Conservation (phyloP, 2,329 filamentous ascomycete species). For the Hypocrella siamensis region DNA sequence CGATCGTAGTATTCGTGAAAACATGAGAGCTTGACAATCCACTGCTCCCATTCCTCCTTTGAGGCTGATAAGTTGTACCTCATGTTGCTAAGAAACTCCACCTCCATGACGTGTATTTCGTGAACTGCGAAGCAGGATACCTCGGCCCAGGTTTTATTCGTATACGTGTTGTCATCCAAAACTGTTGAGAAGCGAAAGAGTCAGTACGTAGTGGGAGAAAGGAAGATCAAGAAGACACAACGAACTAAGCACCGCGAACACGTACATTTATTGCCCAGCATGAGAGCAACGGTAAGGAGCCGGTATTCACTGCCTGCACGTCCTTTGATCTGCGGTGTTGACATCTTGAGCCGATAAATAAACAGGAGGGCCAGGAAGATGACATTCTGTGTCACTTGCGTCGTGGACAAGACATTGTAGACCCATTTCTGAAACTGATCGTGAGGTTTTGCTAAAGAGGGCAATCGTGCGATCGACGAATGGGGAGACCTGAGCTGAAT, state of each 20-base stretch:
- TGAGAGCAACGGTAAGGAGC: slow-evolving; percentile 81
- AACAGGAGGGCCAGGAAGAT: slow-evolving; percentile 81
- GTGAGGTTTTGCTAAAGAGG: slow-evolving; percentile 58
- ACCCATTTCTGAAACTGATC: slow-evolving; percentile 89
- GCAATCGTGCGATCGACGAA: slow-evolving; percentile 35
- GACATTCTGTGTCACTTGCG: slow-evolving; percentile 92
- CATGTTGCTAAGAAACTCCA: slow-evolving; percentile 99
- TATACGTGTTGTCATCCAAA: slow-evolving; percentile 96
- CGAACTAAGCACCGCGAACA: no score
- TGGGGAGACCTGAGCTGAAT: slow-evolving; percentile 26
- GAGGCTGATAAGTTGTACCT: slow-evolving; percentile 84
- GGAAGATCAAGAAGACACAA: no score
- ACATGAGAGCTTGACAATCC: slow-evolving; percentile 68
- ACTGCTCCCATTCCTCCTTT: slow-evolving; percentile 70
- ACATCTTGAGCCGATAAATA: slow-evolving; percentile 82
- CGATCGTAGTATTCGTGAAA: slow-evolving; percentile 74
- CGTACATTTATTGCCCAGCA: slow-evolving; percentile 94
- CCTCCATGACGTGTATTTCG: slow-evolving; percentile 98
- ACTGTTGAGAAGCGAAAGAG: slow-evolving; percentile 30
- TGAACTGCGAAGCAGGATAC: slow-evolving; percentile 86
- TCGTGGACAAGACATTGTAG: slow-evolving; percentile 75
- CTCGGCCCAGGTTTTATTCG: slow-evolving; percentile 98
- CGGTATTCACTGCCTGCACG: slow-evolving; percentile 89
- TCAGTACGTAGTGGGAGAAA: no score
- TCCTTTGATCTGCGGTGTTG: slow-evolving; percentile 77